phyloP scores from a whole-genome alignment of 768 basidiomycete species.

The Tylopilus rubrobrunneus region DNA sequence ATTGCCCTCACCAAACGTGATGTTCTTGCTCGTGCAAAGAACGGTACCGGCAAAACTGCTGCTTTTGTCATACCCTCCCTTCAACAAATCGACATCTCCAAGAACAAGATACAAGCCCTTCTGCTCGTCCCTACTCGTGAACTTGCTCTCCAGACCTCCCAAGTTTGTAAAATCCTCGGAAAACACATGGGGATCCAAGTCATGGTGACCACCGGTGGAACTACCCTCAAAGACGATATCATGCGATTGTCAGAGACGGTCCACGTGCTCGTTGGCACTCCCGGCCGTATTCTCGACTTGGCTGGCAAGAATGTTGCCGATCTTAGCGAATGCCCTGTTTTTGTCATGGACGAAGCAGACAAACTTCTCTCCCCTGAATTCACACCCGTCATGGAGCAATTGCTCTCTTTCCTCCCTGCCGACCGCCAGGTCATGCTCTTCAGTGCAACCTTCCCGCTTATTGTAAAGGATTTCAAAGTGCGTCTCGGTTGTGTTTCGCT shows the following conservation, averaged over 20 bases:
- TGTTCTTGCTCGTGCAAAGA: slow-evolving; percentile 92
- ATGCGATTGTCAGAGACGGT: slow-evolving; percentile 85
- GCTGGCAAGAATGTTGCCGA: slow-evolving; percentile 92
- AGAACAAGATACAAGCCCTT: slow-evolving; percentile 90
- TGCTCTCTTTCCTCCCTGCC: slow-evolving; percentile 78
- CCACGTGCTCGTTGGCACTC: slow-evolving; percentile 96
- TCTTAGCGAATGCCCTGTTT: slow-evolving; percentile 89
- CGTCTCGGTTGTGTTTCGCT: background rate
- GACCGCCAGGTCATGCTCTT: slow-evolving; percentile 98
- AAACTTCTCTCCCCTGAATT: slow-evolving; percentile 97
- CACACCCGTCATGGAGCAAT: slow-evolving; percentile 96
- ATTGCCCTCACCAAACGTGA: slow-evolving; percentile 91
- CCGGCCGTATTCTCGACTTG: slow-evolving; percentile 92
- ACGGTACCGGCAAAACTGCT: slow-evolving; percentile 97
- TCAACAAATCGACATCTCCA: slow-evolving; percentile 82
- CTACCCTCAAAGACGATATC: slow-evolving; percentile 97
- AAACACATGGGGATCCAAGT: slow-evolving; percentile 95
- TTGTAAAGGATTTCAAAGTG: slow-evolving; percentile 99
- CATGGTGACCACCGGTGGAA: slow-evolving; percentile 99
- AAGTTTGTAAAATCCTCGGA: slow-evolving; percentile 95
- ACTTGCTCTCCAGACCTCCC: slow-evolving; percentile 96
- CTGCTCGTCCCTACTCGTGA: slow-evolving; percentile 98
- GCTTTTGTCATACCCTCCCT: slow-evolving; percentile 98
- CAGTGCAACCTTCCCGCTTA: slow-evolving; percentile 98
- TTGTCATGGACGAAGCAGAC: slow-evolving; percentile 99